phyloP scores from a whole-genome alignment of 495 filamentous ascomycete genomes.

The Entonaema liquescens region DNA sequence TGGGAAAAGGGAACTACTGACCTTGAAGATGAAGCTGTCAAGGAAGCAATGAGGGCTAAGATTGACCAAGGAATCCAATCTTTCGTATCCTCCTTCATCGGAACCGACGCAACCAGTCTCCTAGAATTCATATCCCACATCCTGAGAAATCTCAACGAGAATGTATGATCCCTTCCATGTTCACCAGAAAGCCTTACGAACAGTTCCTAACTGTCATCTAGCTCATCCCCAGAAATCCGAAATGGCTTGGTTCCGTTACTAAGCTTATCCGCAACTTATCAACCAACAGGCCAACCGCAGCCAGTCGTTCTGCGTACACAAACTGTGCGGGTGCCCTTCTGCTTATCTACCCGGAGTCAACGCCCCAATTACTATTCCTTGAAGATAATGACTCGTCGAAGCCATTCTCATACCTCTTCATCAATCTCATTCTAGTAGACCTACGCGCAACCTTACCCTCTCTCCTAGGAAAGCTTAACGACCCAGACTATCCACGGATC shows the following conservation, averaged over 20 bases:
- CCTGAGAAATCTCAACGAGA: constrained; percentile 51
- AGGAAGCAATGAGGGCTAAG: constrained; percentile 43
- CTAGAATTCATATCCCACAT: constrained; percentile 56
- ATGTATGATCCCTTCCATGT: constrained; percentile 44
- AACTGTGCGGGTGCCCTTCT: constrained; percentile 63
- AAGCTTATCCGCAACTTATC: constrained; percentile 55
- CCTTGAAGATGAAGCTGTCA: constrained; percentile 33
- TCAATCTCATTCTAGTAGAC: constrained; percentile 68
- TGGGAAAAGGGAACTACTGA: constrained; percentile 55
- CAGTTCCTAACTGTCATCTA: constrained; percentile 18
- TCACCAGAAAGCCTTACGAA: neutral
- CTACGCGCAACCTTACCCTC: constrained; percentile 68
- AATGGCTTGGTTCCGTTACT: constrained; percentile 55
- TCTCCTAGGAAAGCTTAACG: constrained; percentile 63
- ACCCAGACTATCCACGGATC: constrained; percentile 54
- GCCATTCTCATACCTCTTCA: constrained; percentile 66
- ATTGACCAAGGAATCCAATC: constrained; percentile 55
- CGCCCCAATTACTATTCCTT: constrained; percentile 59
- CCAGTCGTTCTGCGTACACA: constrained; percentile 58
- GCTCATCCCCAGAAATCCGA: constrained; percentile 46
- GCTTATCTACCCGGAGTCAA: constrained; percentile 55
- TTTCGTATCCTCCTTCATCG: constrained; percentile 59
- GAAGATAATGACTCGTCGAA: constrained; percentile 50
- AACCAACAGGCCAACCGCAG: constrained; percentile 55
- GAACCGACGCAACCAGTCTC: constrained; percentile 60